A percentile compares a stretch with the other conserved stretches of the same genome.
phyloP scores from a whole-genome alignment of 257 asterid genomes.

The Lithospermum erythrorhizon region DNA sequence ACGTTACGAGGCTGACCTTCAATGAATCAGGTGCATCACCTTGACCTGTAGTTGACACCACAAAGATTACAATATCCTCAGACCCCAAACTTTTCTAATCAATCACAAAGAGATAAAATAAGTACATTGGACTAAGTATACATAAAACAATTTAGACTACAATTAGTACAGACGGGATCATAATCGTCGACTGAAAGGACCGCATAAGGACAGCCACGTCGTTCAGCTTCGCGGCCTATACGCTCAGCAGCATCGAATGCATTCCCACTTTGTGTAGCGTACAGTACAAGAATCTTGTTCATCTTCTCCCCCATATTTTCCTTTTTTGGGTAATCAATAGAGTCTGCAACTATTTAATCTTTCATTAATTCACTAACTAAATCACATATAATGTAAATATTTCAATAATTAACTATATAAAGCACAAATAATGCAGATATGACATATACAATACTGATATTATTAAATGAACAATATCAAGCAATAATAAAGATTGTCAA shows the following conservation, averaged over 20 bases:
- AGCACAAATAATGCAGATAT: no score
- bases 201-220: conserved; percentile 60
- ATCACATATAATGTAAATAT: no score
- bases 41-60: conserved; percentile 96
- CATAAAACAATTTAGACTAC: not conserved
- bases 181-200: conserved; percentile 61
- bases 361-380: no score
- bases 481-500: no score
- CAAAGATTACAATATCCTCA: conserved; percentile 50
- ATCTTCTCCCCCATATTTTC: conserved; percentile 9
- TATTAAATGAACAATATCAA: no score
- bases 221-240: conserved; percentile 83
- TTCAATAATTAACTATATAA: no score
- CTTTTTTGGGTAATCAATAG: conserved; percentile 13
- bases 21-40: conserved; percentile 88
- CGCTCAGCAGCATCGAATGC: conserved; percentile 83
- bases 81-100: conserved; percentile 49
- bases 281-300: conserved; percentile 43
- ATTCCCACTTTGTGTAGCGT: conserved; percentile 90
- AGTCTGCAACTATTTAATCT: no score
- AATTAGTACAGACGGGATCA: conserved; percentile 38
- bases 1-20: conserved; percentile 43
- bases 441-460: no score
- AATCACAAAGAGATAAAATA: not conserved
- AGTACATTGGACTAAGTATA: not conserved